Evolutionary conservation across 805 yeast genomes (phyloP).

Genomic region (Clavispora fructus): DNA sequence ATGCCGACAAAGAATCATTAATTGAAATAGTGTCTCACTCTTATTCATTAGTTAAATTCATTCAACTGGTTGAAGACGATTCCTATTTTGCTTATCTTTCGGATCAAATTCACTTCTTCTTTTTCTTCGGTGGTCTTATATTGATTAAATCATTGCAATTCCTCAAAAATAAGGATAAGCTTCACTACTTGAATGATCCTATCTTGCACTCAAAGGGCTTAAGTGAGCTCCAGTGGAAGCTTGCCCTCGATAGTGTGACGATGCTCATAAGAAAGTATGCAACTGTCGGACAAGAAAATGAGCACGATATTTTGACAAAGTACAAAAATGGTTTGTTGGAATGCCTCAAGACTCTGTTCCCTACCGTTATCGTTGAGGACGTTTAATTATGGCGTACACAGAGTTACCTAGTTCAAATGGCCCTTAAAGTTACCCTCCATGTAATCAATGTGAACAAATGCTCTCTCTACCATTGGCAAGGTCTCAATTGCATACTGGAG

Average conservation of each 20-base stretch:
- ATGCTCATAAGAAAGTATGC: conserved; percentile 24
- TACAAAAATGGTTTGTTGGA: conserved; percentile 21
- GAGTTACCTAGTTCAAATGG: conserved; percentile 22
- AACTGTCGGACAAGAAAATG: conserved; percentile 22
- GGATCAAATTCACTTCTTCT: conserved; percentile 59
- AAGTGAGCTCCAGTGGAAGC: conserved; percentile 2
- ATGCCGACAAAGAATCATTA: conserved; percentile 25
- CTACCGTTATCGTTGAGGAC: background rate
- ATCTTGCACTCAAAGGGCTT: background rate
- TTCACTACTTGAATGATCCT: conserved; percentile 4
- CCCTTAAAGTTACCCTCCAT: conserved; percentile 42
- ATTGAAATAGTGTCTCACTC: conserved; percentile 38
- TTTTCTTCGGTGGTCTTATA: conserved; percentile 38
- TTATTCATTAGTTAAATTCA: conserved; percentile 35
- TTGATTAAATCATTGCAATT: conserved; percentile 23
- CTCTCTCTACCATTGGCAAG: conserved; percentile 71
- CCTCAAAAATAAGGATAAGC: conserved; percentile 6
- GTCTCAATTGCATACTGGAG: conserved; percentile 77
- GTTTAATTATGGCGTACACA: background rate
- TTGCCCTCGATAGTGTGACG: conserved; percentile 12
- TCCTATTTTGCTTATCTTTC: conserved; percentile 64
- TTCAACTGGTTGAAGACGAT: conserved; percentile 40
- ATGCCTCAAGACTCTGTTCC: conserved; percentile 7
- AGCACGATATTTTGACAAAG: conserved; percentile 25
- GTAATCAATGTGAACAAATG: conserved; percentile 76